A percentile compares a stretch with the other conserved stretches of the same genome.
phyloP scores from a whole-genome alignment of 306 rosid genomes.

The Begonia masoniana region DNA sequence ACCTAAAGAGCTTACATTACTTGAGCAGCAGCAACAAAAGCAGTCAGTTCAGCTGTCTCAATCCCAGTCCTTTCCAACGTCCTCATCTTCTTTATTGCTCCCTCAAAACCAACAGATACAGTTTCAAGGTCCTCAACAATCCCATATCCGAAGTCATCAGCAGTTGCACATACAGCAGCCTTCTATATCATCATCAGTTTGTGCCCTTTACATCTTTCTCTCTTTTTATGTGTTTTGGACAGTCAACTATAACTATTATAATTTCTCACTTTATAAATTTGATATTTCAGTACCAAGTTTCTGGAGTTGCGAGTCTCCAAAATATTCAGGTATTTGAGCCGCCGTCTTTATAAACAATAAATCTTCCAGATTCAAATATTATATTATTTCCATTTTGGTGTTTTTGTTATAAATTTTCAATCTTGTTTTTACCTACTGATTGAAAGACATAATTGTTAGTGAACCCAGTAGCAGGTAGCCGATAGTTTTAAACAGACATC shows the following conservation, averaged over 20 bases:
- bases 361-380: too few relatives aligned
- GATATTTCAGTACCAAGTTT: constrained; percentile 43
- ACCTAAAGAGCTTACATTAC: constrained; percentile 58
- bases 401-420: too few relatives aligned
- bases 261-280: background rate
- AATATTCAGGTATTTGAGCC: constrained; percentile 39
- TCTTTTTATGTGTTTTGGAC: background rate
- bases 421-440: too few relatives aligned
- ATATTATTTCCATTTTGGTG: too few relatives aligned
- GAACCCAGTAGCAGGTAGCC: too few relatives aligned
- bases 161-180: constrained; percentile 42
- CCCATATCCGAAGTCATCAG: constrained; percentile 12
- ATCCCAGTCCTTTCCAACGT: constrained; percentile 22
- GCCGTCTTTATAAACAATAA: too few relatives aligned
- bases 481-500: too few relatives aligned
- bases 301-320: constrained; percentile 48
- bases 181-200: constrained; percentile 36
- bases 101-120: constrained; percentile 43
- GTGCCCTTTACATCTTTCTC: constrained; percentile 14
- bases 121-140: constrained; percentile 44
- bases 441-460: too few relatives aligned
- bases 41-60: constrained; percentile 44
- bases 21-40: constrained; percentile 61
- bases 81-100: constrained; percentile 1
- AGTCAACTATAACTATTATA: too few relatives aligned